Evolutionary conservation across 345 rosid genomes (phyloP).

Genomic region (Clarkia xantiana): DNA sequence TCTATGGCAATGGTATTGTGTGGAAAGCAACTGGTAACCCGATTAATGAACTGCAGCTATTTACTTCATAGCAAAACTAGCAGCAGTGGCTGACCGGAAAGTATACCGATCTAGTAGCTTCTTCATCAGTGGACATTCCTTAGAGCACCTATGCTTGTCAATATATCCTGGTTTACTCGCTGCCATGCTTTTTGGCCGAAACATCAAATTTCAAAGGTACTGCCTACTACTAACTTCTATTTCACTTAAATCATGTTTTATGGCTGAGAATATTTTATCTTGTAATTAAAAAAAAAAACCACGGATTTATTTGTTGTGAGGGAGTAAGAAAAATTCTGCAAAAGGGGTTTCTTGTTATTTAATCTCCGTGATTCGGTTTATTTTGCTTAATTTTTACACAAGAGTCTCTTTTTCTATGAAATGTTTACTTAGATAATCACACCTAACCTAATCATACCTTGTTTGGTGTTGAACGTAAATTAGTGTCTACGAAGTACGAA

Average conservation of each 20-base stretch:
- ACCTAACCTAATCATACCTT: background rate
- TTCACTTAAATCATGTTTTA: background rate
- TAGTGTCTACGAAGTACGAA: no score
- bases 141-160: conserved; percentile 59
- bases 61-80: conserved; percentile 39
- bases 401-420: conserved; percentile 4
- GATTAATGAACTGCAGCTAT: conserved; percentile 26
- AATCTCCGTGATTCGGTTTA: no score
- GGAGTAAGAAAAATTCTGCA: no score
- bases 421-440: background rate
- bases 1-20: background rate
- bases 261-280: no score
- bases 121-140: conserved; percentile 65
- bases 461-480: no score
- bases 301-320: no score
- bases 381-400: no score
- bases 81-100: conserved; percentile 47
- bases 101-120: conserved; percentile 41
- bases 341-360: no score
- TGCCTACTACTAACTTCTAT: background rate
- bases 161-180: conserved; percentile 35
- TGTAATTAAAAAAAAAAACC: no score
- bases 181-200: conserved; percentile 60
- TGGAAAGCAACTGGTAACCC: background rate
- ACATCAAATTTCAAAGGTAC: conserved; percentile 52